These are phyloP conservation scores for Penicillium sp. DNA, from an alignment of 2,329 filamentous ascomycete species.

Conservation along the genomic window DNA sequence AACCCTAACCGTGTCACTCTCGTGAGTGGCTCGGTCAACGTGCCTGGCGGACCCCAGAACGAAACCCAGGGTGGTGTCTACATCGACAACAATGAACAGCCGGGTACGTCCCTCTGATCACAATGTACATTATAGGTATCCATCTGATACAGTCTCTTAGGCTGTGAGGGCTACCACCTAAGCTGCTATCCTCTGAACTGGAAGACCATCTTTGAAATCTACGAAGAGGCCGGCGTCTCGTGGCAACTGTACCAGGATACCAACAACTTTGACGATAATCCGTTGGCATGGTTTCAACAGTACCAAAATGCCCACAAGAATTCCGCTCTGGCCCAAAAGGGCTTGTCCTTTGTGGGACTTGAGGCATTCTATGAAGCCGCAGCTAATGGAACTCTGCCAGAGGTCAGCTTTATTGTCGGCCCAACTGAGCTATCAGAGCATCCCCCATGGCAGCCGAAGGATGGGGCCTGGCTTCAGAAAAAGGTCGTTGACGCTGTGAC, in stretches of 20 bases:
- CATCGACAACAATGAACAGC: conserved; percentile 53
- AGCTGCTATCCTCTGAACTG: conserved; percentile 56
- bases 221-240: conserved; percentile 48
- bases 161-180: conserved; percentile 45
- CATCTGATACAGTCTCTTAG: conserved; percentile 19
- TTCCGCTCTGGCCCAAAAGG: conserved; percentile 47
- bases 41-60: conserved; percentile 47
- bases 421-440: conserved; percentile 55
- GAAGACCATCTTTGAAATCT: conserved; percentile 52
- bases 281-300: conserved; percentile 54
- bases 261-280: conserved; percentile 56
- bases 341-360: conserved; percentile 49
- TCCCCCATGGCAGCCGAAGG: conserved; percentile 52
- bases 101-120: conserved; percentile 30
- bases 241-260: conserved; percentile 54
- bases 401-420: conserved; percentile 52
- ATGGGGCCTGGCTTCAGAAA: conserved; percentile 56
- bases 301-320: conserved; percentile 47
- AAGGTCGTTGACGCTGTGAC: conserved; percentile 53
- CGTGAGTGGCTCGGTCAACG: conserved; percentile 53
- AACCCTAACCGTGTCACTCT: conserved; percentile 54
- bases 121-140: neutral
- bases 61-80: conserved; percentile 47
- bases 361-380: conserved; percentile 52
- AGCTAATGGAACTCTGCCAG: conserved; percentile 51